Conservation (phyloP, 2,329 filamentous ascomycete species). For the Atkinsonella hypoxylon region DNA sequence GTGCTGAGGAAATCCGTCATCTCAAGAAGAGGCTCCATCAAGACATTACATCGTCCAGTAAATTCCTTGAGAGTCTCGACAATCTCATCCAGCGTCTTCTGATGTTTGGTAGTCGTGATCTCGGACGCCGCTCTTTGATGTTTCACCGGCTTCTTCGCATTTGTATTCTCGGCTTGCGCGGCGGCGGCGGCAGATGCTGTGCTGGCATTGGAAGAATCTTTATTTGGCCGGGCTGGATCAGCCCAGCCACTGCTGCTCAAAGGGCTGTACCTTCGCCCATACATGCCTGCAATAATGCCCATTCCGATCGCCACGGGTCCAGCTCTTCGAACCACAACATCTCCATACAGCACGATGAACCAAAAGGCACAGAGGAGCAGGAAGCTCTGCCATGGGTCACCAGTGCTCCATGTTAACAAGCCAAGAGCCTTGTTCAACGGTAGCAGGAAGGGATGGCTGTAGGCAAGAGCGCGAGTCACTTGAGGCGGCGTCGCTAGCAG, state of each 20-base stretch:
- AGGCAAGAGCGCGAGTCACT: conserved; percentile 85
- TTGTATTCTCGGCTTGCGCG: conserved; percentile 13
- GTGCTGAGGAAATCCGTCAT: conserved; percentile 91
- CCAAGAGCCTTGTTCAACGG: conserved; percentile 79
- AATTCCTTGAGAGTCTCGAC: conserved; percentile 86
- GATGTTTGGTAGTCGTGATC: conserved; percentile 56
- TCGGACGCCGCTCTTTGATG: conserved; percentile 43
- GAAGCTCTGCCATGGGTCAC: conserved; percentile 95
- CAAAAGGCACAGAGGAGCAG: conserved; percentile 76
- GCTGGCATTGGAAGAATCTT: conserved; percentile 14
- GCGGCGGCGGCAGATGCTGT: conserved; percentile 9
- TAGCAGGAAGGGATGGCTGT: conserved; percentile 87
- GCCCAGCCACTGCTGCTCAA: conserved; percentile 72
- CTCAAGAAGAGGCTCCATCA: conserved; percentile 78
- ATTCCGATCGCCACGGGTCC: conserved; percentile 75
- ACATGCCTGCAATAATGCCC: conserved; percentile 81
- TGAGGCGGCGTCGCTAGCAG: conserved; percentile 89
- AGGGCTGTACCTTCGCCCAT: conserved; percentile 77
- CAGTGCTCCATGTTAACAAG: conserved; percentile 84
- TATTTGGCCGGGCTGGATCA: conserved; percentile 30
- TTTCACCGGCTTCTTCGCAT: conserved; percentile 18
- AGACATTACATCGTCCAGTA: conserved; percentile 80
- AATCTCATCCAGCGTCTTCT: conserved; percentile 95
- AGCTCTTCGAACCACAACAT: conserved; percentile 65
- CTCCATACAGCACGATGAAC: conserved; percentile 76